These are phyloP conservation scores for Lobosporangium transversale DNA, from an alignment of 192 early-diverging fungal species.

Conservation along the genomic window DNA sequence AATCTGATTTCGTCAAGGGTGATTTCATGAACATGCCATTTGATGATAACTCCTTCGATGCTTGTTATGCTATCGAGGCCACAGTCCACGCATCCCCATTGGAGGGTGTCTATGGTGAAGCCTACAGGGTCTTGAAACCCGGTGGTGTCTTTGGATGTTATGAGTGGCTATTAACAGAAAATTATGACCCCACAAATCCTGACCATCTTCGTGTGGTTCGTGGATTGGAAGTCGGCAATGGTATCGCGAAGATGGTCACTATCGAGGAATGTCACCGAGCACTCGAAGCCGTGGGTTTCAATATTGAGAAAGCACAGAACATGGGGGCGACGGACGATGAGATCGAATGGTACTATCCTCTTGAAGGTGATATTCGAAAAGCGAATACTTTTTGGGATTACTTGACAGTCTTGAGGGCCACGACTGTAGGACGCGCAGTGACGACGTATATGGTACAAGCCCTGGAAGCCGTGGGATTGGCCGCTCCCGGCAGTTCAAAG, in stretches of 20 bases:
- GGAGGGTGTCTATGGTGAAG: constrained; percentile 87
- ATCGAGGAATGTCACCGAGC: constrained; percentile 79
- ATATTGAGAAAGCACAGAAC: constrained; percentile 75
- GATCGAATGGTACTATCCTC: constrained; percentile 85
- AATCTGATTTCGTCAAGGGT: constrained; percentile 72
- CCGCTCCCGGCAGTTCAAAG: constrained; percentile 87
- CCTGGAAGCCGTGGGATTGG: constrained; percentile 85
- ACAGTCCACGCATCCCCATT: constrained; percentile 89
- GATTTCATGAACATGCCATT: constrained; percentile 91
- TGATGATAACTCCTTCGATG: constrained; percentile 81
- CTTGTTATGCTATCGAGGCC: constrained; percentile 97
- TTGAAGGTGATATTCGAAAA: constrained; percentile 70
- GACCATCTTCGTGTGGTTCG: constrained; percentile 79
- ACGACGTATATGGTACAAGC: constrained; percentile 81
- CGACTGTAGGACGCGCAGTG: constrained; percentile 70
- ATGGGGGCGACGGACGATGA: constrained; percentile 73
- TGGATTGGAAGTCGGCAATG: constrained; percentile 91
- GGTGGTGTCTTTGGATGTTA: constrained; percentile 92
- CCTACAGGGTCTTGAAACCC: constrained; percentile 93
- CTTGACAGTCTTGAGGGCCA: constrained; percentile 58
- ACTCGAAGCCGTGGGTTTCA: constrained; percentile 87
- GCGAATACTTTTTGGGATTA: constrained; percentile 62
- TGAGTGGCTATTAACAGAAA: constrained; percentile 95
- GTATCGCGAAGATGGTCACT: constrained; percentile 87
- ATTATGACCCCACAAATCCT: constrained; percentile 80